Base-by-base conservation (phyloP, 1,284 basidiomycete genomes). In the Boletus coffeatus region DNA sequence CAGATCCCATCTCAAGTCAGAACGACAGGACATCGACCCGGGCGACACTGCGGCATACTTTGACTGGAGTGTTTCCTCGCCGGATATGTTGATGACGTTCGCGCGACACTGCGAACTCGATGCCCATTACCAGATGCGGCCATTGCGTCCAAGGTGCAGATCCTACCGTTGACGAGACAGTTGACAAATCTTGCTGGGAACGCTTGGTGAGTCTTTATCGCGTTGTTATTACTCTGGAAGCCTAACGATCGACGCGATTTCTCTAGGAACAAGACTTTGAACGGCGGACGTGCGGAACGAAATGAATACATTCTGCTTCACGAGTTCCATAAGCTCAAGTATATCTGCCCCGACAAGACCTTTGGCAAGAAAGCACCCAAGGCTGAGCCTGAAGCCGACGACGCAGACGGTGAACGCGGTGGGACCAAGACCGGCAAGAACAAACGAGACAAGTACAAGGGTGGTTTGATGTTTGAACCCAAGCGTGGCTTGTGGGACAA, bases 221-320 rank as follows among this genome's bases (percentile, higher is more conserved):
- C 39, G 39, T 41, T 41, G 8, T 41, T 41, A 41, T 98, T 36
- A 14, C 14, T 2, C 14, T 14, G 2, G 8, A 18, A 41, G 25
- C 18, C 14, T 13, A 56, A 55, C 37, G 2, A 52, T 57, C 2
- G 5, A 50, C 8, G 5, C 21, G 3, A 57, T 21, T 34, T 4
- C 6, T 29, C 1, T 66, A 95, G 93, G 93, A 97, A 95, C 75
- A 92, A 95, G 70, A 98, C 96, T 0, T 76, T 98, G 57, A 96
- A 94, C 69, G 93, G 94, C 68, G 96, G 96, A 68, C 93, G 97
- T 66, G 96, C 97, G 0, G 96, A 98, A 73, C 91, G 97, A 43
- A 99, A 99, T 77, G 97, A 99, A 77, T 99, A 96, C 80, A 99
- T 99, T 84, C 78, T 99, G 65, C 81, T 99, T 18, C 97, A 99